Base-by-base conservation (phyloP, 495 filamentous ascomycete species). In the Apiosordaria backusii region DNA sequence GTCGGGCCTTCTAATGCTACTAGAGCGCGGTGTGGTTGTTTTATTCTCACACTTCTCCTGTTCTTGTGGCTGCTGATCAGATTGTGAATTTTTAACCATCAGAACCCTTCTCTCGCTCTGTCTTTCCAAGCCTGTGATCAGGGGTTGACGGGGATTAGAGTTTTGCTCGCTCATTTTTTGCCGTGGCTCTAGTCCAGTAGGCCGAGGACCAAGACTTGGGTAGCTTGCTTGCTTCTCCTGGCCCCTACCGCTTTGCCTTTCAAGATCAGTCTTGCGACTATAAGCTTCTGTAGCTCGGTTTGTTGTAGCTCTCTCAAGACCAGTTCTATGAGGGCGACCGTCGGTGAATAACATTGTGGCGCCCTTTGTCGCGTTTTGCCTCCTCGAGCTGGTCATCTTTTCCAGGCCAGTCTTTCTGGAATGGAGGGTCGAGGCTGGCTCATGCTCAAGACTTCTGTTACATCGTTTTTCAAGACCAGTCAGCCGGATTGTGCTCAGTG, bases 1-100 rank as follows among this genome's bases (percentile, higher is more conserved):
- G 26, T 59, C 63, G 54, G 52, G 19, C 55, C 26, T 25, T 53
- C 19, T 35, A 63, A 55, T 54, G 35, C 35, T 45, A 13, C 35
- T 45, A 0, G 35, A 54, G 55, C 24, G 16, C 61, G 25, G 45
- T 23, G 45, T 19, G 40, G 25, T 40, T 4, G 22, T 19, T 52
- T 18, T 15, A 27, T 21, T 22, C 26, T 24, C 21, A 25, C n/a
- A 23, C 52, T 62, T 24, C 25, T 62, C 10, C 29, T 29, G 35
- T 18, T 26, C 52, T 45, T 6, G 35, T 15, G 16, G 35, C 35
- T 45, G 35, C 35, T 45, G 35, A 18, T 45, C 35, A 45, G 35
- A 45, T n/a, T 55, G 52, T 7, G 52, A 55, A 55, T 55, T 55
- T 23, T 22, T 63, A 40, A 25, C 61, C 21, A 45, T 21, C 9